These are phyloP conservation scores for Lecanicillium sp. DNA, from an alignment of 2,329 filamentous ascomycete species.

Conservation along the genomic window DNA sequence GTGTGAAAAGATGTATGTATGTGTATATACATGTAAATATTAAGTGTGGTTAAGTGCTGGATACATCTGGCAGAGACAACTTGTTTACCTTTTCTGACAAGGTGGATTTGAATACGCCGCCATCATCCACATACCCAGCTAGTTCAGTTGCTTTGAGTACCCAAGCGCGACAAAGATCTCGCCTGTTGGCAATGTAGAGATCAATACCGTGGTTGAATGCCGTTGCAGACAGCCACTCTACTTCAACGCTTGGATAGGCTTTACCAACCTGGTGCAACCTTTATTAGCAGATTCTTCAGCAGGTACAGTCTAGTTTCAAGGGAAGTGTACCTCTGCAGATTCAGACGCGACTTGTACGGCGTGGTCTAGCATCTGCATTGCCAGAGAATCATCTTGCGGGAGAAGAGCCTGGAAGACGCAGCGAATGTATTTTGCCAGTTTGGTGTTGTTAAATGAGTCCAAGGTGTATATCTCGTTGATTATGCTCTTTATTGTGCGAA, in stretches of 20 bases:
- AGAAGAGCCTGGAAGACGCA: conserved; percentile 66
- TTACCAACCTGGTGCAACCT: conserved; percentile 23
- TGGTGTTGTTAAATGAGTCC: conserved; percentile 45
- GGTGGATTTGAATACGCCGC: conserved; percentile 32
- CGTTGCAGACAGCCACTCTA: conserved; percentile 67
- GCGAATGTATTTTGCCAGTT: conserved; percentile 68
- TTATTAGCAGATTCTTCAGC: conserved; percentile 29
- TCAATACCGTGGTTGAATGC: conserved; percentile 66
- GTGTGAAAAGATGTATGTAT: too few species aligned
- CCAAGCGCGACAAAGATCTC: conserved; percentile 51
- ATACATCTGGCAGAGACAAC: conserved; percentile 21
- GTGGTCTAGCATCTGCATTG: conserved; percentile 56
- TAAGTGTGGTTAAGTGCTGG: too few species aligned
- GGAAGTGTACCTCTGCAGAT: conserved; percentile 33
- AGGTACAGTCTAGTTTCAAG: conserved; percentile 28
- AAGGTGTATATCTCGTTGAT: conserved; percentile 59
- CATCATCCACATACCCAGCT: conserved; percentile 50
- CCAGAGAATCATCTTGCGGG: conserved; percentile 43
- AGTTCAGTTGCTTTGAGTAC: conserved; percentile 53
- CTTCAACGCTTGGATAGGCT: conserved; percentile 55
- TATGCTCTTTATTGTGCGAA: conserved; percentile 52
- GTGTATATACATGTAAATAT: too few species aligned
- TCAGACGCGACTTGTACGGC: conserved; percentile 44
- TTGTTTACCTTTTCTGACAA: conserved; percentile 36
- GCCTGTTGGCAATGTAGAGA: conserved; percentile 47